Evolutionary conservation across 768 basidiomycete genomes (phyloP).

Genomic region (Suillus sp.): DNA sequence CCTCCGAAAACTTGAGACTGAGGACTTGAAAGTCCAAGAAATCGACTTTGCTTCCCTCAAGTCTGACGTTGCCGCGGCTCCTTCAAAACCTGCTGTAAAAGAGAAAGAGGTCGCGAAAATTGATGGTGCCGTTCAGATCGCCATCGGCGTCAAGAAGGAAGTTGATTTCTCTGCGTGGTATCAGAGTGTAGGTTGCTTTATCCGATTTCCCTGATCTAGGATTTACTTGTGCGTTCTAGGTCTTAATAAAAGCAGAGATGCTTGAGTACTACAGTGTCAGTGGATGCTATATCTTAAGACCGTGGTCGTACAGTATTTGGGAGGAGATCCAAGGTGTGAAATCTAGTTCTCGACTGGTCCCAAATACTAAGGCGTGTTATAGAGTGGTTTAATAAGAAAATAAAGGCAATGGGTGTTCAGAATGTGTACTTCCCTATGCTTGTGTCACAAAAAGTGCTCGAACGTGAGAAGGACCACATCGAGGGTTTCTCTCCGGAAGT

Average conservation of each 20-base stretch:
- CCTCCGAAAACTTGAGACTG: slow-evolving; percentile 69
- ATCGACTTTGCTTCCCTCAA: slow-evolving; percentile 72
- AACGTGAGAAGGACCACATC: slow-evolving; percentile 97
- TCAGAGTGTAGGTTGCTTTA: slow-evolving; percentile 65
- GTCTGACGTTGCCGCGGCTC: slow-evolving; percentile 40
- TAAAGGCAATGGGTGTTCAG: slow-evolving; percentile 93
- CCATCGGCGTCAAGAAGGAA: slow-evolving; percentile 94
- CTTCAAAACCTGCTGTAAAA: slow-evolving; percentile 42
- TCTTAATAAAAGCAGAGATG: slow-evolving; percentile 98
- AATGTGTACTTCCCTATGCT: slow-evolving; percentile 99
- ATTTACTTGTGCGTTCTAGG: slow-evolving; percentile 47
- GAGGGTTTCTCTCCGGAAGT: slow-evolving; percentile 99
- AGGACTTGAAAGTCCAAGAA: slow-evolving; percentile 63
- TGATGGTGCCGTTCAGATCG: slow-evolving; percentile 88
- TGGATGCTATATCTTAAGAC: slow-evolving; percentile 97
- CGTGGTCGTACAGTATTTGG: slow-evolving; percentile 98
- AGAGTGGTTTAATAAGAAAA: slow-evolving; percentile 93
- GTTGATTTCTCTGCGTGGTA: slow-evolving; percentile 95
- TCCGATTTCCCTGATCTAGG: slow-evolving; percentile 11
- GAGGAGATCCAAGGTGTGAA: slow-evolving; percentile 85
- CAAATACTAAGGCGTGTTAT: slow-evolving; percentile 3
- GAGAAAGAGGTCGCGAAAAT: slow-evolving; percentile 80
- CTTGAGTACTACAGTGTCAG: slow-evolving; percentile 98
- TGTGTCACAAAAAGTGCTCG: slow-evolving; percentile 87
- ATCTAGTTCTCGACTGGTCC: neutral